These are phyloP conservation scores for Hansenula lynferdii DNA, from an alignment of 1,139 yeast species.

Conservation along the genomic window DNA sequence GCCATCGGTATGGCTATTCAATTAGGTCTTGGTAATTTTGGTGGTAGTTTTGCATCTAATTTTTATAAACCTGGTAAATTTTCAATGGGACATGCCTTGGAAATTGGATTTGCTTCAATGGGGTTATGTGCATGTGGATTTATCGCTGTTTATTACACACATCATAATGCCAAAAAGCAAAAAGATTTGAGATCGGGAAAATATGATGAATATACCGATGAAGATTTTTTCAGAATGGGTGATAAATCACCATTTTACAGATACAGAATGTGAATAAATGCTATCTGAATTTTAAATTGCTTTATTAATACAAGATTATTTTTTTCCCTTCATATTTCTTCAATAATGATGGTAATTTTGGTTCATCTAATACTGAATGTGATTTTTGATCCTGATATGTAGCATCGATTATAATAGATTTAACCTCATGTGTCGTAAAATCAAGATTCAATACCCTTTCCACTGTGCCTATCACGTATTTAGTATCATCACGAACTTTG, in stretches of 20 bases:
- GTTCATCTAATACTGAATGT: slow-evolving; percentile 20
- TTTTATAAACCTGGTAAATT: slow-evolving; percentile 7
- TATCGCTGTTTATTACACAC: slow-evolving; percentile 18
- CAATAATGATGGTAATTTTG: slow-evolving; percentile 16
- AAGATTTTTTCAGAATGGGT: slow-evolving; percentile 28
- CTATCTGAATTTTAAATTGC: no score
- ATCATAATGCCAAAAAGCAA: slow-evolving; percentile 21
- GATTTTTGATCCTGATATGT: slow-evolving; percentile 22
- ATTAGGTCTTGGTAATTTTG: slow-evolving; percentile 35
- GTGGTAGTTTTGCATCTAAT: slow-evolving; percentile 34
- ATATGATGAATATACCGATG: slow-evolving; percentile 22
- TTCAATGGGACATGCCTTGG: slow-evolving; percentile 13
- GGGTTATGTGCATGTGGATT: slow-evolving; percentile 10
- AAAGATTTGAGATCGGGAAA: slow-evolving; percentile 22
- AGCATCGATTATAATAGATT: slow-evolving; percentile 22
- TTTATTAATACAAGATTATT: slow-evolving; percentile 4
- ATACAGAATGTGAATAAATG: no score
- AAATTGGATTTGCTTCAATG: slow-evolving; percentile 14
- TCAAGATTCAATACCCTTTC: slow-evolving; percentile 18
- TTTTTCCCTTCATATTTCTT: slow-evolving; percentile 15
- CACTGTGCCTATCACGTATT: slow-evolving; percentile 21
- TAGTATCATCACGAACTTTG: slow-evolving; percentile 20
- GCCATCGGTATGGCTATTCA: slow-evolving; percentile 36
- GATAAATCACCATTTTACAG: slow-evolving; percentile 22
- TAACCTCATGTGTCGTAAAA: slow-evolving; percentile 15